Conservation (phyloP, 306 rosid species). For the Quercus glauca region DNA sequence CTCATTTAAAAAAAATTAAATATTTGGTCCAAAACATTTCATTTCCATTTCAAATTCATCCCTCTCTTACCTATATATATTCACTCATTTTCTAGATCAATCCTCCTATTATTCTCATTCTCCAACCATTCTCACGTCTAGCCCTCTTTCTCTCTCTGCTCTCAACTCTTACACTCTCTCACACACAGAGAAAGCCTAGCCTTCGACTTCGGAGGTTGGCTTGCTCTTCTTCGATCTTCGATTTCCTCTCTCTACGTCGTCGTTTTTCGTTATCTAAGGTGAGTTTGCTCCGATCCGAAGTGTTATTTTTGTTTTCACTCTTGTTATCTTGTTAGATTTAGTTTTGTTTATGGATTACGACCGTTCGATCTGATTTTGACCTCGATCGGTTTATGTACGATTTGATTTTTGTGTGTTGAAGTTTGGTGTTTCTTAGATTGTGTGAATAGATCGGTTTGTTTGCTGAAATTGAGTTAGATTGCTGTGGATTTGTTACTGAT, state of each 20-base stretch:
- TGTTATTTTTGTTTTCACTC: not conserved
- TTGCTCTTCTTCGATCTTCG: not conserved
- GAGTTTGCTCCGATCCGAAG: not conserved
- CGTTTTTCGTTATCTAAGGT: slow-evolving; percentile 7
- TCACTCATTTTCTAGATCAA: not conserved
- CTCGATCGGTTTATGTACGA: not conserved
- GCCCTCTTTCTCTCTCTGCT: not conserved
- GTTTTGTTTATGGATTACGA: not conserved
- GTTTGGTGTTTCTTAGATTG: not conserved
- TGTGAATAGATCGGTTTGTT: slow-evolving; percentile 16
- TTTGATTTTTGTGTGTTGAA: not conserved
- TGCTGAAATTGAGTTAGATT: slow-evolving; percentile 20
- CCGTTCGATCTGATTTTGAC: not conserved
- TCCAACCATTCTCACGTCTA: slow-evolving; percentile 11
- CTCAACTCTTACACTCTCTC: too few relatives aligned
- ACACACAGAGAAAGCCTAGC: not conserved
- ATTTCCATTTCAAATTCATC: slow-evolving; percentile 28
- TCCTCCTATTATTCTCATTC: slow-evolving; percentile 23
- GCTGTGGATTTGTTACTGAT: slow-evolving; percentile 24
- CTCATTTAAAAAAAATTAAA: not conserved
- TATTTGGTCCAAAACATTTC: slow-evolving; percentile 32
- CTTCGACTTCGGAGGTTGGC: slow-evolving; percentile 20
- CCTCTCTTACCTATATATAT: slow-evolving; percentile 17
- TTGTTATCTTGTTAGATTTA: not conserved
- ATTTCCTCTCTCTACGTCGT: not conserved